phyloP scores from a whole-genome alignment of 495 filamentous ascomycete genomes.

The Aspergillus sclerotiicarbonarius region DNA sequence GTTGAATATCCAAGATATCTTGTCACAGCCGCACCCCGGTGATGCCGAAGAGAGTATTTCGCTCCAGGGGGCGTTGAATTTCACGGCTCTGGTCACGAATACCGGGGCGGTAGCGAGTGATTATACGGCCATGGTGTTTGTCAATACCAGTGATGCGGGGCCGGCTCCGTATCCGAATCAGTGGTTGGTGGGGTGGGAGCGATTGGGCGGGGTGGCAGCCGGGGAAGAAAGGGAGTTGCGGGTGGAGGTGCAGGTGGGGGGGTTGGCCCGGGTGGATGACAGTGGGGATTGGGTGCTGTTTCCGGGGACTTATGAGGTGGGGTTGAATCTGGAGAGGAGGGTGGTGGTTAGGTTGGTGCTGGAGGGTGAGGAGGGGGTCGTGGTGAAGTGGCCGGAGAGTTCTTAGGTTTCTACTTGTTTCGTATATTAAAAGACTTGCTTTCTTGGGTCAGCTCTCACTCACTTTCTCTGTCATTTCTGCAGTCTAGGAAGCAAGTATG shows the following conservation, averaged over 20 bases:
- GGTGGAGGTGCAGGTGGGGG: constrained; percentile 55
- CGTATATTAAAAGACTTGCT: background rate
- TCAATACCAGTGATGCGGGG: constrained; percentile 49
- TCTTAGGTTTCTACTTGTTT: too few species aligned
- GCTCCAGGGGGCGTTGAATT: constrained; percentile 45
- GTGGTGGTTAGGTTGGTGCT: constrained; percentile 29
- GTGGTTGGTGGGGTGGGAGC: constrained; percentile 58
- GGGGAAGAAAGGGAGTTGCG: constrained; percentile 33
- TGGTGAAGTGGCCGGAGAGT: constrained; percentile 35
- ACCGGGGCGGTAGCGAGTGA: constrained; percentile 54
- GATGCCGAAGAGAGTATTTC: constrained; percentile 27
- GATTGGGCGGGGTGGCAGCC: constrained; percentile 46
- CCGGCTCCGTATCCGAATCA: constrained; percentile 63
- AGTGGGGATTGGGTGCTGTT: constrained; percentile 61
- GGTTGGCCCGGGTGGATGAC: constrained; percentile 56
- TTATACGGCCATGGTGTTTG: constrained; percentile 59
- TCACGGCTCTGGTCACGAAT: constrained; percentile 48
- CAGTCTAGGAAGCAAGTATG: too few species aligned
- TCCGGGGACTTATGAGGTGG: constrained; percentile 61
- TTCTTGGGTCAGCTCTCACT: too few species aligned
- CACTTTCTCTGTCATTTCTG: too few species aligned
- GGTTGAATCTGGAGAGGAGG: constrained; percentile 49
- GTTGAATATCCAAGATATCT: constrained; percentile 31
- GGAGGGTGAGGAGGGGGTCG: constrained; percentile 28
- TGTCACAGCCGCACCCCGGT: constrained; percentile 24